These are phyloP conservation scores for Cajanus cajan DNA, from an alignment of 306 rosid species.

Conservation along the genomic window DNA sequence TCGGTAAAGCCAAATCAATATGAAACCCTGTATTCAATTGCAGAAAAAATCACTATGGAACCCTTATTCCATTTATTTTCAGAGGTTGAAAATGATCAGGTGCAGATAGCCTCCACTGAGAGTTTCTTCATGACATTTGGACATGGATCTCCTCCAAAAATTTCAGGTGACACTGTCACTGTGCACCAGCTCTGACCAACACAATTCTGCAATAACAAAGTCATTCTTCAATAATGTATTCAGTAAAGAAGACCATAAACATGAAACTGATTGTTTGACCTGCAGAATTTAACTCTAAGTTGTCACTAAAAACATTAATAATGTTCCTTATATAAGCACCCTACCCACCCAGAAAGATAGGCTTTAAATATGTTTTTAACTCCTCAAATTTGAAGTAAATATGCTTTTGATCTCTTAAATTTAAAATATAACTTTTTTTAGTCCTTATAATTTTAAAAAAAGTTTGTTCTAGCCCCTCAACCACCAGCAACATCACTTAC, in stretches of 20 bases:
- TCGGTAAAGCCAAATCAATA: conserved; percentile 61
- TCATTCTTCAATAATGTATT: not conserved
- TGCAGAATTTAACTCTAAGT: not conserved
- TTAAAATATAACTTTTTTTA: too few relatives aligned
- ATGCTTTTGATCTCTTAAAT: too few relatives aligned
- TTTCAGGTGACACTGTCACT: conserved; percentile 73
- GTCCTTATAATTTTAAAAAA: too few relatives aligned
- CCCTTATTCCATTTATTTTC: conserved; percentile 33
- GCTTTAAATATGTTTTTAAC: too few relatives aligned
- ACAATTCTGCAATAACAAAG: conserved; percentile 69
- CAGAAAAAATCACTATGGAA: conserved; percentile 21
- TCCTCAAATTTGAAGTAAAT: too few relatives aligned
- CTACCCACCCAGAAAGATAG: not conserved
- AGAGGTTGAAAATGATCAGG: conserved; percentile 49
- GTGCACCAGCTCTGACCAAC: conserved; percentile 78
- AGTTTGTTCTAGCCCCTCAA: too few relatives aligned
- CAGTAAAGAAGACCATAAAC: not conserved
- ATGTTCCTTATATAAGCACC: not conserved
- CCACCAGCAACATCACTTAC: too few relatives aligned
- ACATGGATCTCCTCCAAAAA: conserved; percentile 98
- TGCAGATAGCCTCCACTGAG: conserved; percentile 87
- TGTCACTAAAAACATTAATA: not conserved
- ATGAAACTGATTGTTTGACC: not conserved
- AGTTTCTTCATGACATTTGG: conserved; percentile 92
- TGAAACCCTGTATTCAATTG: conserved; percentile 25